Evolutionary conservation across 768 basidiomycete genomes (phyloP).

Genomic region (Tricholoma sp.): DNA sequence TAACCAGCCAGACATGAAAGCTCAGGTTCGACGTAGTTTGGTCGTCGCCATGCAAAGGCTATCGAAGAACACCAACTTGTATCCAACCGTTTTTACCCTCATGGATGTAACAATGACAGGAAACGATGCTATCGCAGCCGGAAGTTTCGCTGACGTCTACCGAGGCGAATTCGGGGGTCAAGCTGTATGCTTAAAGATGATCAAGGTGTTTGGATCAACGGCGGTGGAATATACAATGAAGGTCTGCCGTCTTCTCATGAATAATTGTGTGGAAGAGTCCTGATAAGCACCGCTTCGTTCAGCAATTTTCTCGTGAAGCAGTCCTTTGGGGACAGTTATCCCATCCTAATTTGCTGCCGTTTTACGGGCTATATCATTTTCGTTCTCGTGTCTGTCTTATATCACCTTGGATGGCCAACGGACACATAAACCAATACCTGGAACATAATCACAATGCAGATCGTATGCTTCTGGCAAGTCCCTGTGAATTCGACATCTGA

Average conservation of each 20-base stretch:
- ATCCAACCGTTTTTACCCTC: slow-evolving; percentile 22
- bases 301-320: slow-evolving; percentile 13
- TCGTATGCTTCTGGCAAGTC: slow-evolving; percentile 27
- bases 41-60: slow-evolving; percentile 19
- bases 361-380: slow-evolving; percentile 23
- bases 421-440: slow-evolving; percentile 27
- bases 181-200: slow-evolving; percentile 6
- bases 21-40: slow-evolving; percentile 10
- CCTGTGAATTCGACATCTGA: too few relatives aligned
- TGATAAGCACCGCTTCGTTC: neutral
- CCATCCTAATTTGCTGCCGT: too few relatives aligned
- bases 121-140: slow-evolving; percentile 11
- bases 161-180: slow-evolving; percentile 3
- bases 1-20: slow-evolving; percentile 8
- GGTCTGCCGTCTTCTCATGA: neutral
- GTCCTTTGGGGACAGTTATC: slow-evolving; percentile 26
- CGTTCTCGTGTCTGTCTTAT: slow-evolving; percentile 24
- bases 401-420: slow-evolving; percentile 24
- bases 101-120: slow-evolving; percentile 7
- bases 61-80: slow-evolving; percentile 19
- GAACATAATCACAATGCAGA: slow-evolving; percentile 14
- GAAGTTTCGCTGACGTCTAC: slow-evolving; percentile 27
- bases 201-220: slow-evolving; percentile 15
- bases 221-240: neutral
- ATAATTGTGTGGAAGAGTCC: neutral